Evolutionary conservation across 306 rosid species (phyloP), one percentile per base, ranked within the genome.

Genomic region (Quercus wislizeni): DNA sequence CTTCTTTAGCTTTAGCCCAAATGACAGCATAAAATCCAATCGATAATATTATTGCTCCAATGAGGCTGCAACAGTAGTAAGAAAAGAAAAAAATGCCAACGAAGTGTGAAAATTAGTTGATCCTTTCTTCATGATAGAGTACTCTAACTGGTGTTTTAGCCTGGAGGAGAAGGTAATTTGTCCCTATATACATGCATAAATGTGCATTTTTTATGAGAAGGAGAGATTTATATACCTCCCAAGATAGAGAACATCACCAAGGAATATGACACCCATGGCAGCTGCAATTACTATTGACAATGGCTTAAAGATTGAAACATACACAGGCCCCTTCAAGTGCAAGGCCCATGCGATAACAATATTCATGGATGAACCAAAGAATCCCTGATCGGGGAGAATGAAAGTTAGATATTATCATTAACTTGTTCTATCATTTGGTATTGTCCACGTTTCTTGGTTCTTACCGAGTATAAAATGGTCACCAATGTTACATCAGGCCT

Each of bases 1-100:
- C 55, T 31, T 90, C 88, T 57, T 86, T 81, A 43, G 87, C 85
- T 70, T 87, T 91, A 2, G 90, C 90, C 92, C 90, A 91, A 70
- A 88, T 74, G 9, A 88, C 86, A 17, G 83, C 89, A 69, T 85
- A 88, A 78, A 91, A 88, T 31, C 95, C 92, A 70, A 85, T 46
- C 17, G 91, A 76, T 17, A 91, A 70, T 28, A 80, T 74, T 41
- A 75, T 69, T 70, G 89, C 89, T 74, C 93, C 92, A 78, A 91
- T 31, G 27, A 88, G 72, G 76, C 92, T 87, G 82, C 76, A 82
- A 76, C 54, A 49, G 0, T 12, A 11, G 17, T 1, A 30, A n/a
- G 5, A 59, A 56, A 19, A 68, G 6, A 3, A 19, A 68, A 23
- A 3, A 3, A 31, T 49, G 54, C 17, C 46, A 54, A 11, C 54